A percentile compares a stretch with the other conserved stretches of the same genome.
phyloP scores from a whole-genome alignment of 1,139 yeast species.

The Yamadazyma atmosphaerica region DNA sequence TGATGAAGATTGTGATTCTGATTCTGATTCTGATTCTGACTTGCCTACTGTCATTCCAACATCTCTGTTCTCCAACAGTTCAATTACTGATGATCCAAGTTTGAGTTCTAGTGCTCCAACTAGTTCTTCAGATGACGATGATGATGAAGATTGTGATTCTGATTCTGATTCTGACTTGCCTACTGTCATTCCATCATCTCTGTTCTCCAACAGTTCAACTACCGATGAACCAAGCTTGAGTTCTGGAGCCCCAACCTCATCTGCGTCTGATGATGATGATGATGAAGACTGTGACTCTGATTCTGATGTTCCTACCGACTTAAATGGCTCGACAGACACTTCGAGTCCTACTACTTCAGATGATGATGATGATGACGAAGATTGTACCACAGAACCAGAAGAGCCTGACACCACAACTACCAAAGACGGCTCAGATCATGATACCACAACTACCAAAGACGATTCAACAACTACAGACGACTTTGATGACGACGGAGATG shows the following conservation, averaged over 20 bases:
- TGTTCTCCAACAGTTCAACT: background rate
- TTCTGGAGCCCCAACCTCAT: no score
- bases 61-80: background rate
- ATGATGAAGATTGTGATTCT: slow-evolving; percentile 15
- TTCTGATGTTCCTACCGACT: slow-evolving; percentile 2
- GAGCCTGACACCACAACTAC: slow-evolving; percentile 1
- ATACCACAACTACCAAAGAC: slow-evolving; percentile 6
- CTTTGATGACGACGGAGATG: slow-evolving; percentile 13
- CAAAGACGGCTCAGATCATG: slow-evolving; percentile 14
- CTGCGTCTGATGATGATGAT: slow-evolving; percentile 9
- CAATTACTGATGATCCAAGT: slow-evolving; percentile 1
- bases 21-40: slow-evolving; percentile 1
- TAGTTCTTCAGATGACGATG: slow-evolving; percentile 11
- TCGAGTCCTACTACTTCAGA: slow-evolving; percentile 3
- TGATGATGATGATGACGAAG: slow-evolving; percentile 14
- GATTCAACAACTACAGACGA: slow-evolving; percentile 7
- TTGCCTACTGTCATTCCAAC: slow-evolving; percentile 3
- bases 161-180: slow-evolving; percentile 3
- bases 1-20: slow-evolving; percentile 13
- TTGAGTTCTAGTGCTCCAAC: no score
- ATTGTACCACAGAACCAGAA: slow-evolving; percentile 9
- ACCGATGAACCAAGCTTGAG: slow-evolving; percentile 2
- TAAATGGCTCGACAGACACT: background rate
- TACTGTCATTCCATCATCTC: slow-evolving; percentile 2
- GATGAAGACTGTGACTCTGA: slow-evolving; percentile 13